Evolutionary conservation across 2,329 filamentous ascomycete species (phyloP).

Genomic region (Phialophora expanda): DNA sequence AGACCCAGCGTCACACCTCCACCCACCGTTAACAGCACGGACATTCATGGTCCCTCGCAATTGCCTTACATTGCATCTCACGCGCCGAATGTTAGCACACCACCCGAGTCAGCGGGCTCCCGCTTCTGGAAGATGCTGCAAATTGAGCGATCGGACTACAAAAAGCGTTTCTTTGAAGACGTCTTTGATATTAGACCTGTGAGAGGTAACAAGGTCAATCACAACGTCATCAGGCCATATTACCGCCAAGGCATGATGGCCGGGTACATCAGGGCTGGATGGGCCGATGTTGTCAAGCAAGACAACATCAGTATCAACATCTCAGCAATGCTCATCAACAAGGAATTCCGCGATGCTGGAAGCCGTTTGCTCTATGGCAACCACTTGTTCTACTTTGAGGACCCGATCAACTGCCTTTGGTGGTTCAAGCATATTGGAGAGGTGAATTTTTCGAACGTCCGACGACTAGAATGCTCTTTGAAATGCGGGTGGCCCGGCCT

Average conservation of each 20-base stretch:
- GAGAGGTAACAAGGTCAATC: background rate
- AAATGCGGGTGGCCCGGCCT: conserved; percentile 23
- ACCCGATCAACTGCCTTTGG: conserved; percentile 29
- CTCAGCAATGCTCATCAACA: conserved; percentile 24
- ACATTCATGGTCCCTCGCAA: background rate
- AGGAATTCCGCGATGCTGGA: conserved; percentile 24
- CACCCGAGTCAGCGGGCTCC: background rate
- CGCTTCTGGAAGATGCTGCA: conserved; percentile 9
- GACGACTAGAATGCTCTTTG: conserved; percentile 16
- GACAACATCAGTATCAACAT: conserved; percentile 29
- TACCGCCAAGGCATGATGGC: conserved; percentile 31
- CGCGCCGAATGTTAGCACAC: background rate
- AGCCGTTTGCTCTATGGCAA: conserved; percentile 24
- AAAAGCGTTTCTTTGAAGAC: conserved; percentile 11
- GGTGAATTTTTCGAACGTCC: conserved; percentile 27
- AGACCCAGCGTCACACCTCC: background rate
- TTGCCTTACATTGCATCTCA: background rate
- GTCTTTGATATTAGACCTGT: conserved; percentile 12
- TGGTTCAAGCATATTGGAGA: conserved; percentile 33
- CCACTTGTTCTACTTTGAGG: conserved; percentile 28
- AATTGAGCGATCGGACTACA: background rate
- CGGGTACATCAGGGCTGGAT: conserved; percentile 21
- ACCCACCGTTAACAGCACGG: background rate
- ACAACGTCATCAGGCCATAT: conserved; percentile 19
- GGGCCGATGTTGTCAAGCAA: conserved; percentile 12